Base-by-base conservation (phyloP, 2,329 filamentous ascomycete genomes). In the Xylaria sp. region DNA sequence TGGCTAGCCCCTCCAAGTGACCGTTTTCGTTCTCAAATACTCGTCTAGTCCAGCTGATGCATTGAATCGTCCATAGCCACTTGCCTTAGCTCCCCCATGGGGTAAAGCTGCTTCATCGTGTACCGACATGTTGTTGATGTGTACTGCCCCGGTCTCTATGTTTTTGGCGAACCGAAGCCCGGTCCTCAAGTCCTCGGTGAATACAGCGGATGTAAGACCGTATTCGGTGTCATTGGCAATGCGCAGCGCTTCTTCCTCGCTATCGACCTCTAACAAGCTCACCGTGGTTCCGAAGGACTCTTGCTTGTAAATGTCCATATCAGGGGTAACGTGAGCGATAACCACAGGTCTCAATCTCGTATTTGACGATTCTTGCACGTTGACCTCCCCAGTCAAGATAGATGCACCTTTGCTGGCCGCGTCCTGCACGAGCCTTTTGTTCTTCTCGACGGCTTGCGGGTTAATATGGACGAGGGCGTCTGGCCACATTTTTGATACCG, bases 171-270 rank as follows among this genome's bases (percentile, higher is more conserved):
- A 80, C 20, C 83, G 81, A 61, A 89, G 70, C 0, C 84, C 87
- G 5, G 81, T 81, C 73, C 84, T 81, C 62, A 92, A 79, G 75
- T 90, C 86, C 75, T 86, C 82, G 0, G 90, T 92, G 77, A 91
- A 92, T 6, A 93, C 85, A 0, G 90, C 86, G 2, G 86, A 86
- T 3, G 85, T 84, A 8, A 93, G 86, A 3, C 91, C 91, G 76
- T 91, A 92, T 48, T 91, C 88, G 3, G 89, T 92, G 73, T 92
- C 88, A 74, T 93, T 92, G 20, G 90, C 89, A 32, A 91, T 80
- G 50, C 84, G 82, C 34, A 92, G 78, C 0, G 90, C 90, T 69
- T 91, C 87, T n/a, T 91, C 89, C 18, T 89, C 87, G 6, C 80
- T 80, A 3, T 87, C 84, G 44, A 91, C 85, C 25, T 87, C 84